phyloP scores from a whole-genome alignment of 2,329 filamentous ascomycete genomes.

The Botrytis paeoniae region DNA sequence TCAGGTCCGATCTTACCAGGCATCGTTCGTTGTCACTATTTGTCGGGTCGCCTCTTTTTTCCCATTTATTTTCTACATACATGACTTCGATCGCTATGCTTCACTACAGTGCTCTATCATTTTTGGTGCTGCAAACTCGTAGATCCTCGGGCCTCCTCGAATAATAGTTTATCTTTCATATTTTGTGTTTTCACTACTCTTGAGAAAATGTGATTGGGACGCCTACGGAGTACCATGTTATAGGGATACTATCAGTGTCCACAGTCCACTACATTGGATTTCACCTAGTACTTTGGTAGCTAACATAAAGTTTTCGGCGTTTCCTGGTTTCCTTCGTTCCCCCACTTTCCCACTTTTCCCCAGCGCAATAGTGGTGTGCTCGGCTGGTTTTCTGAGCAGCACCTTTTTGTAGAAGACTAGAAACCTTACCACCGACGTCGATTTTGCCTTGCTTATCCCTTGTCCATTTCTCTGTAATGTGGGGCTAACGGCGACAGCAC shows the following conservation, averaged over 20 bases:
- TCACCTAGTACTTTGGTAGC: neutral
- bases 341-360: slow-evolving; percentile 4
- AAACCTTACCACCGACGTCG: slow-evolving; percentile 11
- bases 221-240: neutral
- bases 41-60: slow-evolving; percentile 5
- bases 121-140: neutral
- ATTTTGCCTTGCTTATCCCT: slow-evolving; percentile 16
- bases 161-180: neutral
- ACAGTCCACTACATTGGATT: neutral
- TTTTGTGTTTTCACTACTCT: neutral
- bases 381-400: slow-evolving; percentile 7
- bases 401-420: neutral
- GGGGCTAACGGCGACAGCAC: slow-evolving; percentile 5
- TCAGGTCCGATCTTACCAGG: slow-evolving; percentile 1
- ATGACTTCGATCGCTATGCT: slow-evolving; percentile 3
- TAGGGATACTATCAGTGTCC: neutral
- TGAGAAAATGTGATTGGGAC: neutral
- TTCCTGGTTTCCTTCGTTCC: neutral
- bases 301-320: neutral
- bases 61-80: slow-evolving; percentile 4
- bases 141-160: slow-evolving; percentile 1
- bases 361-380: neutral
- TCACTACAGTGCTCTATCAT: neutral
- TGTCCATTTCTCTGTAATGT: neutral
- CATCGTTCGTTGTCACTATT: neutral